Conservation (phyloP, 2,329 filamentous ascomycete species). For the Diaporthe sp. region DNA sequence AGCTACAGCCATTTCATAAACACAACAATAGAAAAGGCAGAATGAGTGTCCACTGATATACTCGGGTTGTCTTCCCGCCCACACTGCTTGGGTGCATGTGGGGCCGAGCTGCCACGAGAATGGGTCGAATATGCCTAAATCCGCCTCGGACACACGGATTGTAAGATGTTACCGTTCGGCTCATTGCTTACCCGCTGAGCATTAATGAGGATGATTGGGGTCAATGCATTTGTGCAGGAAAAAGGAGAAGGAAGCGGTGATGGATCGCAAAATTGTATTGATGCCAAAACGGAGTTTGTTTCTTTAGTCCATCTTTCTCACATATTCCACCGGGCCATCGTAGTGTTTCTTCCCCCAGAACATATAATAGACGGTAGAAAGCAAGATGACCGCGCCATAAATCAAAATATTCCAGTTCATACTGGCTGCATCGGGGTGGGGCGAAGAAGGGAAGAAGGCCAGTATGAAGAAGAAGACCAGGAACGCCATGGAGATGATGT, state of each 20-base stretch:
- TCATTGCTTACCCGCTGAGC: not conserved
- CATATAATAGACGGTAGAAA: constrained; percentile 40
- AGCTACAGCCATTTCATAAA: too few relatives aligned
- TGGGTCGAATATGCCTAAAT: not conserved
- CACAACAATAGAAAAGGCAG: too few relatives aligned
- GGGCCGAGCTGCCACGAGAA: not conserved
- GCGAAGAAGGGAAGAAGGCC: constrained; percentile 39
- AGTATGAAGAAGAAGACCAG: constrained; percentile 41
- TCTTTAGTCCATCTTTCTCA: constrained; percentile 34
- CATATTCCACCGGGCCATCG: constrained; percentile 37
- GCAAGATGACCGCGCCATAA: constrained; percentile 34
- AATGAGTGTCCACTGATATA: too few relatives aligned
- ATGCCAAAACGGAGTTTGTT: not conserved
- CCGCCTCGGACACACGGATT: not conserved
- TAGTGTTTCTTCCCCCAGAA: constrained; percentile 29
- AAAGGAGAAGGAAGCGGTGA: not conserved
- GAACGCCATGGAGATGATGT: constrained; percentile 40
- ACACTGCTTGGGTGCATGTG: too few relatives aligned
- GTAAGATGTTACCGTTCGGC: not conserved
- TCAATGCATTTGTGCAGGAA: not conserved
- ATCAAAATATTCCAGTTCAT: constrained; percentile 44
- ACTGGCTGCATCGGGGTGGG: constrained; percentile 31
- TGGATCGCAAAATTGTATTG: not conserved
- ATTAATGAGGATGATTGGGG: too few relatives aligned
- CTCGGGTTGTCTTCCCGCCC: too few relatives aligned